Evolutionary conservation across 768 basidiomycete species (phyloP).

Genomic region (Strobilomyces echinocephalus): DNA sequence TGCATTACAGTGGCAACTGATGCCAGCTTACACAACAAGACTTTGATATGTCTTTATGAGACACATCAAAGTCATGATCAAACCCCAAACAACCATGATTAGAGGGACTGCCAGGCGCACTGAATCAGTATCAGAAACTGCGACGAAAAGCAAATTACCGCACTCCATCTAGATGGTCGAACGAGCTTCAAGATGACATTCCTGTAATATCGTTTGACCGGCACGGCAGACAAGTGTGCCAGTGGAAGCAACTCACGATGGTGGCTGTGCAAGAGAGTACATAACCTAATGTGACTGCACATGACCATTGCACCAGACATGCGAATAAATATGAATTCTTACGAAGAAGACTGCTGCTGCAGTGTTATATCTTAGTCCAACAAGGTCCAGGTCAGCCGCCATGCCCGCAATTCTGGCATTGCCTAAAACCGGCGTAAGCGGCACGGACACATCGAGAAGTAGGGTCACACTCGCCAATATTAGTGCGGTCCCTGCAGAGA

Average conservation of each 20-base stretch:
- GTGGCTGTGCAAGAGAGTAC: conserved; percentile 36
- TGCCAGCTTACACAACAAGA: conserved; percentile 26
- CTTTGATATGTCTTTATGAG: conserved; percentile 30
- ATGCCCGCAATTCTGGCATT: conserved; percentile 45
- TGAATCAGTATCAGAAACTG: conserved; percentile 3
- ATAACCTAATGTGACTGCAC: conserved; percentile 21
- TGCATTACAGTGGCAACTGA: no score
- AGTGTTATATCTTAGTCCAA: conserved; percentile 35
- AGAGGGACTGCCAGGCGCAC: conserved; percentile 27
- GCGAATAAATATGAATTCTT: neutral
- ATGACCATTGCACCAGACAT: neutral
- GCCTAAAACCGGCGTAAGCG: conserved; percentile 22
- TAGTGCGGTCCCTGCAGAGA: conserved; percentile 37
- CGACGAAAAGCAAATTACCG: neutral
- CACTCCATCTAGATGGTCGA: conserved; percentile 33
- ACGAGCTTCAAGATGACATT: conserved; percentile 35
- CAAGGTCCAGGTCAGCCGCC: conserved; percentile 34
- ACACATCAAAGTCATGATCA: conserved; percentile 35
- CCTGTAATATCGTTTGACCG: conserved; percentile 14
- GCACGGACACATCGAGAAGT: neutral
- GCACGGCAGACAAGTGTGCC: neutral
- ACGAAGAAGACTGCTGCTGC: conserved; percentile 39
- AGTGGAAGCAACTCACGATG: conserved; percentile 32
- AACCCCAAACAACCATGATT: conserved; percentile 36
- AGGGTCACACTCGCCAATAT: conserved; percentile 33